Conservation (phyloP, 768 basidiomycete genomes). For the Termitomyces sp. region DNA sequence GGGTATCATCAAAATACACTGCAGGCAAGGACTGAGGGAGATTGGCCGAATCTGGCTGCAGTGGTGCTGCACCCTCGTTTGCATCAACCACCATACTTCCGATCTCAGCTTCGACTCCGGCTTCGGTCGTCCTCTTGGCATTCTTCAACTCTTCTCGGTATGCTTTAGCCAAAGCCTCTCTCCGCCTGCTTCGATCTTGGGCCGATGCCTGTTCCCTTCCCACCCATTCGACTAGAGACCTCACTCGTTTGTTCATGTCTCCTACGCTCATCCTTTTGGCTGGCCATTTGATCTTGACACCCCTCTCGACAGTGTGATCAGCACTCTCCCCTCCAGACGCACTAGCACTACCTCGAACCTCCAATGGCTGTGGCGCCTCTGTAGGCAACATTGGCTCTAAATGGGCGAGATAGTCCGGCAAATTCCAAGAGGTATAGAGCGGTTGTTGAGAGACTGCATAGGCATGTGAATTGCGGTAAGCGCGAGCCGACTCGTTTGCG, state of each 20-base stretch:
- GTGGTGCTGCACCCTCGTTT: constrained; percentile 2
- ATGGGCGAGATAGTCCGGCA: constrained; percentile 91
- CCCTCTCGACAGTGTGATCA: constrained; percentile 67
- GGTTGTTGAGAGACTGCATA: constrained; percentile 78
- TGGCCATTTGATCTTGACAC: constrained; percentile 91
- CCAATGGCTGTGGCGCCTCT: constrained; percentile 67
- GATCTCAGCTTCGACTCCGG: constrained; percentile 11
- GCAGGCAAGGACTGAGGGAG: not conserved
- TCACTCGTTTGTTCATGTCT: constrained; percentile 95
- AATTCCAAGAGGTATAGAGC: constrained; percentile 79
- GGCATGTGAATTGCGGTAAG: constrained; percentile 77
- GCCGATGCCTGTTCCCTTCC: constrained; percentile 80
- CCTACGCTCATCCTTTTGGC: constrained; percentile 93
- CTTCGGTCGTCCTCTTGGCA: not conserved
- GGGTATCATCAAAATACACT: constrained; percentile 11
- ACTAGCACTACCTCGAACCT: constrained; percentile 47
- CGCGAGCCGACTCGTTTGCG: constrained; percentile 50
- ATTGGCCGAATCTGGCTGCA: not conserved
- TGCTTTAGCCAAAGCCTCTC: constrained; percentile 61
- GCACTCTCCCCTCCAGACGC: constrained; percentile 40
- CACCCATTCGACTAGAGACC: constrained; percentile 91
- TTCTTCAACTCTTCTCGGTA: constrained; percentile 30
- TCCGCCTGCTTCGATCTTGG: constrained; percentile 63
- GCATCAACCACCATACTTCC: constrained; percentile 16
- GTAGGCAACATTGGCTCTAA: constrained; percentile 81